Evolutionary conservation across 1,139 yeast genomes (phyloP).

Genomic region (Debaryomycetaceae sp.): DNA sequence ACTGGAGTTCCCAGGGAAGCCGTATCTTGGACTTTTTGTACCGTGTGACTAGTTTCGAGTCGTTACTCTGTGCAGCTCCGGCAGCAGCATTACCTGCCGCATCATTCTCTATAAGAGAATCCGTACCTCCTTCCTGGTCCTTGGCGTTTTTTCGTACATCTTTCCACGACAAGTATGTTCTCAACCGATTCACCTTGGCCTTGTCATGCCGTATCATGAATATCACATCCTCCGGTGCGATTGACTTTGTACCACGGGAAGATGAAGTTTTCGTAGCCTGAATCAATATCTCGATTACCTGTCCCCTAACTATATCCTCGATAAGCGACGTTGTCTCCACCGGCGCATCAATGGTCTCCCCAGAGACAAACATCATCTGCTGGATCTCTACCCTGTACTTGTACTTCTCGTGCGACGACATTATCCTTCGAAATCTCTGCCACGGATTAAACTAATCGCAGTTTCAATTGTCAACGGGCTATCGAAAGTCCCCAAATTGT

Average conservation of each 20-base stretch:
- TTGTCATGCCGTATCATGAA: slow-evolving; percentile 89
- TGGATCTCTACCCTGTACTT: slow-evolving; percentile 83
- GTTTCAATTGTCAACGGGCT: too few species aligned
- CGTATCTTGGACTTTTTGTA: slow-evolving; percentile 77
- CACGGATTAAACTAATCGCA: too few species aligned
- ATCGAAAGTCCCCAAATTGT: too few species aligned
- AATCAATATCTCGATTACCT: slow-evolving; percentile 82
- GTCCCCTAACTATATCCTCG: slow-evolving; percentile 93
- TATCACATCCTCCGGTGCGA: slow-evolving; percentile 90
- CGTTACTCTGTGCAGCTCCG: slow-evolving; percentile 38
- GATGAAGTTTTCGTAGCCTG: slow-evolving; percentile 81
- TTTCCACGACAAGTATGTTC: slow-evolving; percentile 94
- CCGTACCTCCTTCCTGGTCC: slow-evolving; percentile 85
- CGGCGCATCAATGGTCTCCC: slow-evolving; percentile 94
- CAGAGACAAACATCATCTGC: slow-evolving; percentile 98
- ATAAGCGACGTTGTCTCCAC: slow-evolving; percentile 84
- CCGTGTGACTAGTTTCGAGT: slow-evolving; percentile 54
- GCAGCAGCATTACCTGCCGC: slow-evolving; percentile 35
- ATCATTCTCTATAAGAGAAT: slow-evolving; percentile 42
- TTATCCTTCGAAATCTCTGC: not conserved
- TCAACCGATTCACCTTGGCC: slow-evolving; percentile 86
- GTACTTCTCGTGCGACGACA: slow-evolving; percentile 41
- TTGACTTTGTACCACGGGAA: slow-evolving; percentile 76
- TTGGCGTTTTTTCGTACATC: slow-evolving; percentile 96
- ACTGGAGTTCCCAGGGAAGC: slow-evolving; percentile 93